Percentiles rank a stretch among this genome's conserved stretches.
phyloP scores from a whole-genome alignment of 768 basidiomycete species.

The Suillus brevipes region DNA sequence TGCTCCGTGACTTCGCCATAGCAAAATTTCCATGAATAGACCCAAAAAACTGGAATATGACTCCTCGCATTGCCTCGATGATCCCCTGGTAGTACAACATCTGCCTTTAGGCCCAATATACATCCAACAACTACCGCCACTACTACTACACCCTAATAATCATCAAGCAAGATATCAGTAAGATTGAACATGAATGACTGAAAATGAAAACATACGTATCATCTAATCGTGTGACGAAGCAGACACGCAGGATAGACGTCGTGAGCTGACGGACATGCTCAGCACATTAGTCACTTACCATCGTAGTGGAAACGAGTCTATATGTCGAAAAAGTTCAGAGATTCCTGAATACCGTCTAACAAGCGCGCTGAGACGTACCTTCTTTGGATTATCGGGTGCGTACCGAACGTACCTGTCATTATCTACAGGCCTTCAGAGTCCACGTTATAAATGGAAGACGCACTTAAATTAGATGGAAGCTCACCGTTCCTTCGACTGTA shows the following conservation, averaged over 20 bases:
- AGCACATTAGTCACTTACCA: conserved; percentile 44
- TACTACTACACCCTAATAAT: conserved; percentile 34
- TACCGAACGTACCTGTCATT: conserved; percentile 80
- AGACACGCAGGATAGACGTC: conserved; percentile 8
- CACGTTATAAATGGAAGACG: conserved; percentile 9
- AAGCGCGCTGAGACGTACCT: conserved; percentile 45
- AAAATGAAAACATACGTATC: conserved; percentile 52
- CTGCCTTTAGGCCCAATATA: conserved; percentile 17
- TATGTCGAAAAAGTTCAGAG: conserved; percentile 16
- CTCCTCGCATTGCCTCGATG: background rate
- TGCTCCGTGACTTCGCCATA: background rate
- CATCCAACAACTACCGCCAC: conserved; percentile 3
- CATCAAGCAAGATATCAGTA: conserved; percentile 7
- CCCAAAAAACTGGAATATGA: background rate
- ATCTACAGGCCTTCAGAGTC: conserved; percentile 61
- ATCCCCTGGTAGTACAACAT: conserved; percentile 13
- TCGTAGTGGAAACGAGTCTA: conserved; percentile 84
- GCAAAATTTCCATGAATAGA: background rate
- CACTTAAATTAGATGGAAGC: conserved; percentile 18
- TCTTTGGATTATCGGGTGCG: conserved; percentile 86
- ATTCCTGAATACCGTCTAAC: background rate
- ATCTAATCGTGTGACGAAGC: conserved; percentile 37
- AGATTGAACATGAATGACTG: background rate
- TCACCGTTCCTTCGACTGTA: conserved; percentile 64
- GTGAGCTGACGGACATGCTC: conserved; percentile 17